Evolutionary conservation across 768 basidiomycete species (phyloP).

Genomic region (Amanita fuliginea): DNA sequence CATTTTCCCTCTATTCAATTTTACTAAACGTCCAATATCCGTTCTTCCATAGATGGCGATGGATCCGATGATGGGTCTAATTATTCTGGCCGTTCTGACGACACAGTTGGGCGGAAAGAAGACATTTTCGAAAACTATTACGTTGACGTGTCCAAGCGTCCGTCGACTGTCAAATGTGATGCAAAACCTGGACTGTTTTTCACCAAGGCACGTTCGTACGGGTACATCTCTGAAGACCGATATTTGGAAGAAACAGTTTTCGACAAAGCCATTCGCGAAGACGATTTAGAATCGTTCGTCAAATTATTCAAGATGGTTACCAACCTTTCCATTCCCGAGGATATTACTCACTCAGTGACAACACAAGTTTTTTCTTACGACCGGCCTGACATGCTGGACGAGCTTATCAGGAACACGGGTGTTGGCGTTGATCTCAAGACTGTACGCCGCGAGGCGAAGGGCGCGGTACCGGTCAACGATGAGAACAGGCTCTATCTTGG

Average conservation of each 20-base stretch:
- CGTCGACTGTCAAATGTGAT: conserved; percentile 30
- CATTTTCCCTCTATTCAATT: neutral
- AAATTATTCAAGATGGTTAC: conserved; percentile 35
- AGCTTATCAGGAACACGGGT: conserved; percentile 44
- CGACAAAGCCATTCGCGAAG: conserved; percentile 24
- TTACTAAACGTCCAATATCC: neutral
- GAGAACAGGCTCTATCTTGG: conserved; percentile 42
- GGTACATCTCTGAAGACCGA: neutral
- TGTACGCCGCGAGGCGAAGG: conserved; percentile 16
- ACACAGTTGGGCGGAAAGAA: conserved; percentile 20
- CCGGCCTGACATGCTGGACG: conserved; percentile 40
- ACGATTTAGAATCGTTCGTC: conserved; percentile 41
- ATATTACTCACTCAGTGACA: conserved; percentile 14
- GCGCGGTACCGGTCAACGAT: conserved; percentile 20
- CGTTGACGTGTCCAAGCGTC: conserved; percentile 39
- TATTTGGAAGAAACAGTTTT: conserved; percentile 14
- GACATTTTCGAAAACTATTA: no score
- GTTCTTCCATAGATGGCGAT: conserved; percentile 15
- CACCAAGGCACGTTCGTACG: neutral
- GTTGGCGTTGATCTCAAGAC: conserved; percentile 22
- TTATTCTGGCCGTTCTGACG: conserved; percentile 19
- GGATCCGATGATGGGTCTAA: conserved; percentile 27
- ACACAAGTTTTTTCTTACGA: conserved; percentile 26
- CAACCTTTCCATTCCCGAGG: conserved; percentile 18
- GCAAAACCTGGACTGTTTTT: conserved; percentile 19